Percentiles rank a stretch among this genome's conserved stretches.
Evolutionary conservation across 2,329 filamentous ascomycete species (phyloP).

Genomic region (Albophoma yamanashiensis): DNA sequence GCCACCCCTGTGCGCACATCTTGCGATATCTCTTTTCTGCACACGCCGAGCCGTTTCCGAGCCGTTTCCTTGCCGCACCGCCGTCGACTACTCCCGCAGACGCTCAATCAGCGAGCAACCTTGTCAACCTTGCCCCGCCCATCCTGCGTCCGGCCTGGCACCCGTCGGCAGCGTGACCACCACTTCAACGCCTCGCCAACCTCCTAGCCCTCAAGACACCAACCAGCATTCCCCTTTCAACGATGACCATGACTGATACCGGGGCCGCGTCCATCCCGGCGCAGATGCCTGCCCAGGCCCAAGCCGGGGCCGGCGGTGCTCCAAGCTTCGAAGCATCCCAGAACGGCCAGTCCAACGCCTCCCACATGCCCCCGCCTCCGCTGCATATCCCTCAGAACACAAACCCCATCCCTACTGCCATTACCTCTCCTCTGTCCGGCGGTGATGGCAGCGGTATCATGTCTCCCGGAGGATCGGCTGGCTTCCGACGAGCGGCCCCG

Average conservation of each 20-base stretch:
- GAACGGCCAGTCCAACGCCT: slow-evolving; percentile 56
- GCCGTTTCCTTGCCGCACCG: background rate
- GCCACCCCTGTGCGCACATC: background rate
- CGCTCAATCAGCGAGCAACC: background rate
- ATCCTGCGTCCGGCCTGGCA: background rate
- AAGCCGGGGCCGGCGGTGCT: slow-evolving; percentile 47
- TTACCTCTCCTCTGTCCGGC: slow-evolving; percentile 75
- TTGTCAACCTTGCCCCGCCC: slow-evolving; percentile 4
- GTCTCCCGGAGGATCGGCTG: slow-evolving; percentile 74
- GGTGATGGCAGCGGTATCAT: slow-evolving; percentile 56
- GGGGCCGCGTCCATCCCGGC: slow-evolving; percentile 49
- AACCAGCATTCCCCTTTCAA: background rate
- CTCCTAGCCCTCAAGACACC: background rate
- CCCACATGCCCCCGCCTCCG: slow-evolving; percentile 82
- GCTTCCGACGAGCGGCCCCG: slow-evolving; percentile 82
- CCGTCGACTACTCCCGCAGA: background rate
- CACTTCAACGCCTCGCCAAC: background rate
- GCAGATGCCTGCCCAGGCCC: slow-evolving; percentile 59
- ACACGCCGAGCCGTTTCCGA: background rate
- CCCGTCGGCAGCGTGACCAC: background rate
- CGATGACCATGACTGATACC: slow-evolving; percentile 64
- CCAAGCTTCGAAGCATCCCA: slow-evolving; percentile 66
- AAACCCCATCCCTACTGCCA: slow-evolving; percentile 87
- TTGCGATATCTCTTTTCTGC: background rate
- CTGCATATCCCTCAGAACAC: slow-evolving; percentile 94